A percentile compares a stretch with the other conserved stretches of the same genome.
These are phyloP conservation scores for Pulveroboletus ravenelii DNA, from an alignment of 768 basidiomycete species.

Conservation along the genomic window DNA sequence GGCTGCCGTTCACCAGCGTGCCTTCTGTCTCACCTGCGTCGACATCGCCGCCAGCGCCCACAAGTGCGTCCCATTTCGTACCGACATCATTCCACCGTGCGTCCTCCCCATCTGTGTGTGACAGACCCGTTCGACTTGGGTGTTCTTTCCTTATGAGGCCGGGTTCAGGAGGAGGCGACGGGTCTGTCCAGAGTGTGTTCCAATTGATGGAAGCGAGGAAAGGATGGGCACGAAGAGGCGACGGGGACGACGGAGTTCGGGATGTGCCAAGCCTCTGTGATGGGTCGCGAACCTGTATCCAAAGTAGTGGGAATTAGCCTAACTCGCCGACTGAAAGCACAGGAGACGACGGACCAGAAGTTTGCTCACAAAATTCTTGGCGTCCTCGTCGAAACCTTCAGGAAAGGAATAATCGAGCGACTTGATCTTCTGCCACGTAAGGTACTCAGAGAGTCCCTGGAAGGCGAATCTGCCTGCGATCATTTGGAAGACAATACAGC, in stretches of 20 bases:
- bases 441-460: constrained; percentile 84
- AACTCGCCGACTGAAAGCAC: not conserved
- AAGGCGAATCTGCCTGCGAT: constrained; percentile 90
- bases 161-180: constrained; percentile 52
- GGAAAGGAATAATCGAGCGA: constrained; percentile 83
- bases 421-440: constrained; percentile 94
- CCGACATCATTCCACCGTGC: constrained; percentile 50
- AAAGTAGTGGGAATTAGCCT: constrained; percentile 1
- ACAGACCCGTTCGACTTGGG: constrained; percentile 7
- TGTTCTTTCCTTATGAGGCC: constrained; percentile 52
- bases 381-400: constrained; percentile 75
- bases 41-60: constrained; percentile 25
- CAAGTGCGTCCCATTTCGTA: constrained; percentile 49
- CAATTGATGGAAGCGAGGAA: constrained; percentile 61
- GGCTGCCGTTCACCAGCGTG: not conserved
- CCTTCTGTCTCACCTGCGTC: constrained; percentile 18
- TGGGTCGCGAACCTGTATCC: constrained; percentile 54
- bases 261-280: constrained; percentile 53
- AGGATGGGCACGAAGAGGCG: constrained; percentile 50
- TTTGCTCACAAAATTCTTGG: constrained; percentile 71
- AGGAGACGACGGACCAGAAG: constrained; percentile 52
- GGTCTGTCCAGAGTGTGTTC: constrained; percentile 61
- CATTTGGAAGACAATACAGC: constrained; percentile 92
- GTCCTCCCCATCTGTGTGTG: constrained; percentile 28
- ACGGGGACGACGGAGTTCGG: constrained; percentile 36